Evolutionary conservation across 2,329 filamentous ascomycete genomes (phyloP).

Genomic region (Aspergillus candidus): DNA sequence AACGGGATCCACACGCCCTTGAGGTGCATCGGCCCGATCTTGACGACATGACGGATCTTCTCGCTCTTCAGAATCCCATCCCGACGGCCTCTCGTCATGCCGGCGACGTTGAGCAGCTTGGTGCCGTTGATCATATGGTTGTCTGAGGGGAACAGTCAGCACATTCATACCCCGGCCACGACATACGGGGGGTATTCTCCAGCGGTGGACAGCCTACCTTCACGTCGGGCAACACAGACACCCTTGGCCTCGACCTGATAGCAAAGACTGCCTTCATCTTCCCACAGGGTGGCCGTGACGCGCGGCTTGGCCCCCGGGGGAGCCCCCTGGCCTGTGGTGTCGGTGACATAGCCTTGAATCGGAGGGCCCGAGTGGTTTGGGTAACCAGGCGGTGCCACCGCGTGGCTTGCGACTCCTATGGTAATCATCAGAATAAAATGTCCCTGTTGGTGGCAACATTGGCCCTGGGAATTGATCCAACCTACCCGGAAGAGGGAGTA

Average conservation of each 20-base stretch:
- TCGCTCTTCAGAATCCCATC: slow-evolving; percentile 98
- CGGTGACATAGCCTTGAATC: slow-evolving; percentile 53
- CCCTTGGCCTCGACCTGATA: slow-evolving; percentile 96
- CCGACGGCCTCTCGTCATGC: slow-evolving; percentile 91
- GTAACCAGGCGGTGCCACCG: slow-evolving; percentile 33
- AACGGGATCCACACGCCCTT: slow-evolving; percentile 99
- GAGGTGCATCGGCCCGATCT: slow-evolving; percentile 97
- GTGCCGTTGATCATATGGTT: slow-evolving; percentile 99
- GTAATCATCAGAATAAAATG: not conserved
- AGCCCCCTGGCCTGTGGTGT: slow-evolving; percentile 85
- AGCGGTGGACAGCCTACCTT: slow-evolving; percentile 55
- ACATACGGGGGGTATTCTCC: not conserved
- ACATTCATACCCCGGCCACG: not conserved
- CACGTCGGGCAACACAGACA: slow-evolving; percentile 88
- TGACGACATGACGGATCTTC: slow-evolving; percentile 93
- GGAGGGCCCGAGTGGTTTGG: slow-evolving; percentile 35
- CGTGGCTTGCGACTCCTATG: slow-evolving; percentile 32
- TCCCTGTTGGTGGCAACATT: too few relatives aligned
- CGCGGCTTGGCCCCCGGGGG: slow-evolving; percentile 93
- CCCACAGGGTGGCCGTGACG: slow-evolving; percentile 95
- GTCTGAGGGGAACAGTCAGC: slow-evolving; percentile 48
- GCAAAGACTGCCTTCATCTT: slow-evolving; percentile 94
- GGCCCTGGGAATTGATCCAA: not conserved
- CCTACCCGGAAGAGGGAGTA: slow-evolving; percentile 59
- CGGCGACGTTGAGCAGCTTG: slow-evolving; percentile 91